These are phyloP conservation scores for Scheffersomyces illinoinensis DNA, from an alignment of 1,139 yeast genomes.

Conservation along the genomic window DNA sequence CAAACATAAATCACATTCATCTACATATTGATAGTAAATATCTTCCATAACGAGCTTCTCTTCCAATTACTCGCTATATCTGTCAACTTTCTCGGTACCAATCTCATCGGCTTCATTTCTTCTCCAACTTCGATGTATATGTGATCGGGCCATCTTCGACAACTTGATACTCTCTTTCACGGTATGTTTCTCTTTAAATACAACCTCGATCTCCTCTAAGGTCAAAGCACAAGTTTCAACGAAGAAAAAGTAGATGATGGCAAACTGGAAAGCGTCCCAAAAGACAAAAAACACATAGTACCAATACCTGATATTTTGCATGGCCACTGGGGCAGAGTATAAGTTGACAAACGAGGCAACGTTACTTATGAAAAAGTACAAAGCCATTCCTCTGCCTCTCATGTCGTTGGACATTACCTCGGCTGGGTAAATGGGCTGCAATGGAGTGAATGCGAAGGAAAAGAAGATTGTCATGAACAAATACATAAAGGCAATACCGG, in stretches of 20 bases:
- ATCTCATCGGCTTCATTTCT: not conserved
- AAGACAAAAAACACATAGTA: slow-evolving; percentile 20
- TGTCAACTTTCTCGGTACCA: not conserved
- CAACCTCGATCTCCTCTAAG: slow-evolving; percentile 27
- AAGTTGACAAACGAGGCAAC: slow-evolving; percentile 19
- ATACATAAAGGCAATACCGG: slow-evolving; percentile 18
- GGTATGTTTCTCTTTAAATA: slow-evolving; percentile 10
- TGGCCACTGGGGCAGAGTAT: slow-evolving; percentile 21
- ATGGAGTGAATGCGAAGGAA: slow-evolving; percentile 20
- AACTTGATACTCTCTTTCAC: not conserved
- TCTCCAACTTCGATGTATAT: not conserved
- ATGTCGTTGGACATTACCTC: slow-evolving; percentile 18
- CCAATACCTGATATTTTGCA: slow-evolving; percentile 20
- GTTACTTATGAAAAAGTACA: slow-evolving; percentile 13
- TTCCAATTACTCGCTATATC: not conserved
- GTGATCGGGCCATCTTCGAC: not conserved
- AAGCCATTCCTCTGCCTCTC: slow-evolving; percentile 17
- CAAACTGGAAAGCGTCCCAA: slow-evolving; percentile 18
- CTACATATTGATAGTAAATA: too few species aligned
- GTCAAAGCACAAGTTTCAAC: slow-evolving; percentile 29
- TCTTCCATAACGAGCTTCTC: not conserved
- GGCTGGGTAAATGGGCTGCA: slow-evolving; percentile 21
- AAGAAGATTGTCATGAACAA: slow-evolving; percentile 18
- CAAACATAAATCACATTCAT: not conserved
- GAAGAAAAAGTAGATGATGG: slow-evolving; percentile 25